These are phyloP conservation scores for Priceomyces medius DNA, from an alignment of 805 yeast species.

Conservation along the genomic window DNA sequence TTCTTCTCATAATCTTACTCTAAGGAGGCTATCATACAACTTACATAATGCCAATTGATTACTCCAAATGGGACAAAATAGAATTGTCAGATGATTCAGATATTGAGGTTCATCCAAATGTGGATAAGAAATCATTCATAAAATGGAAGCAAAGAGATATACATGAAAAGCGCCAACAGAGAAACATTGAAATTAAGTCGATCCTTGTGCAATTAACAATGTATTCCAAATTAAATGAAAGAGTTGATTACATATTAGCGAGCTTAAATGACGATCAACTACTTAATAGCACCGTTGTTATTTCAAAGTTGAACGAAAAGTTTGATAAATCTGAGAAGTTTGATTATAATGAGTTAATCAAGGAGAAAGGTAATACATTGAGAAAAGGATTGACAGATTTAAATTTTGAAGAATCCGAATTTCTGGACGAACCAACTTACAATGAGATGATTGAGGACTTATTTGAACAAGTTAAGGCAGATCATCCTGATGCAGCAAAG, in stretches of 20 bases:
- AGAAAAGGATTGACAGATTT: conserved; percentile 44
- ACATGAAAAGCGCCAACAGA: conserved; percentile 84
- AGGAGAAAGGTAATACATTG: conserved; percentile 42
- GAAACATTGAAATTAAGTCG: conserved; percentile 74
- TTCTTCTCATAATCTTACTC: background rate
- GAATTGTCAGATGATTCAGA: conserved; percentile 97
- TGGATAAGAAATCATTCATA: conserved; percentile 88
- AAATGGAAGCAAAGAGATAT: conserved; percentile 97
- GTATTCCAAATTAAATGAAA: conserved; percentile 69
- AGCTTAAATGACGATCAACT: conserved; percentile 42
- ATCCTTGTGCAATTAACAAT: conserved; percentile 75
- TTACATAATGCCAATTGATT: conserved; percentile 76
- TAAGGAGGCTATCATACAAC: background rate
- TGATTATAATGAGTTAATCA: conserved; percentile 36
- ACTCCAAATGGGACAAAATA: conserved; percentile 96
- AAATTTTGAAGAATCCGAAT: conserved; percentile 33
- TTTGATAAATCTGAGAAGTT: conserved; percentile 64
- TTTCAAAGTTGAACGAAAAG: conserved; percentile 43
- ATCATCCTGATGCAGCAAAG: conserved; percentile 48
- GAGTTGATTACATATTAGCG: conserved; percentile 65
- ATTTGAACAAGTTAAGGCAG: conserved; percentile 70
- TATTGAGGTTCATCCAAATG: conserved; percentile 96
- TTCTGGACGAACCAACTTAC: conserved; percentile 58
- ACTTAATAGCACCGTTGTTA: conserved; percentile 25
- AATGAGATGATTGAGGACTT: conserved; percentile 93